Conservation (phyloP, 2,329 filamentous ascomycete species). For the Ophiostoma ulmi region DNA sequence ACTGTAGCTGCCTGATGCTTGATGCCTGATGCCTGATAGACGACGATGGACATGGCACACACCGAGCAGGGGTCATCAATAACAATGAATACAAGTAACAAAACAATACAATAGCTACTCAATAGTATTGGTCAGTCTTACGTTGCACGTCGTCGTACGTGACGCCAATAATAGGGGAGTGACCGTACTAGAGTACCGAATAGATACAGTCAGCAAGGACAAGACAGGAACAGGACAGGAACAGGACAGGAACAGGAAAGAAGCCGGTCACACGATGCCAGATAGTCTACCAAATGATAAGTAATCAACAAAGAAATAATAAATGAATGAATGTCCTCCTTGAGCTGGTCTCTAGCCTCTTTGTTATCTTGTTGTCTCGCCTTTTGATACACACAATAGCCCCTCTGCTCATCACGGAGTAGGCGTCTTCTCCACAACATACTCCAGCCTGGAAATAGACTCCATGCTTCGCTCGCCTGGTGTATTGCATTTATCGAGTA, state of each 20-base stretch:
- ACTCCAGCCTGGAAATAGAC: neutral
- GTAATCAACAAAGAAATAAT: no score
- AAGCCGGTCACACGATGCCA: neutral
- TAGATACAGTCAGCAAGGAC: neutral
- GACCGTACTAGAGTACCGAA: no score
- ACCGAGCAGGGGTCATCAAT: neutral
- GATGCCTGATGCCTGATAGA: neutral
- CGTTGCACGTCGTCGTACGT: slow-evolving; percentile 7
- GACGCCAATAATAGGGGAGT: neutral
- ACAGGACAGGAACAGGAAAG: neutral
- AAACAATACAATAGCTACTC: neutral
- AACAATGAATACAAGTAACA: neutral
- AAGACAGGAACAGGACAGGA: neutral
- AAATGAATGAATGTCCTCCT: neutral
- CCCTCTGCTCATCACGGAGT: neutral
- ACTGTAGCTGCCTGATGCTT: neutral
- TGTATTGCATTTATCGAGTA: neutral
- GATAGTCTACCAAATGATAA: no score
- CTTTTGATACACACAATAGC: no score
- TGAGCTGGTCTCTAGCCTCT: no score
- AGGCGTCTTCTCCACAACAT: neutral
- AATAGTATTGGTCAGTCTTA: neutral
- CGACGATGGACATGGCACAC: neutral
- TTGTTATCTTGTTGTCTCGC: neutral
- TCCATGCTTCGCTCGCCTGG: no score